Conservation (phyloP, 1,139 yeast genomes). For the Yamadazyma atmosphaerica region DNA sequence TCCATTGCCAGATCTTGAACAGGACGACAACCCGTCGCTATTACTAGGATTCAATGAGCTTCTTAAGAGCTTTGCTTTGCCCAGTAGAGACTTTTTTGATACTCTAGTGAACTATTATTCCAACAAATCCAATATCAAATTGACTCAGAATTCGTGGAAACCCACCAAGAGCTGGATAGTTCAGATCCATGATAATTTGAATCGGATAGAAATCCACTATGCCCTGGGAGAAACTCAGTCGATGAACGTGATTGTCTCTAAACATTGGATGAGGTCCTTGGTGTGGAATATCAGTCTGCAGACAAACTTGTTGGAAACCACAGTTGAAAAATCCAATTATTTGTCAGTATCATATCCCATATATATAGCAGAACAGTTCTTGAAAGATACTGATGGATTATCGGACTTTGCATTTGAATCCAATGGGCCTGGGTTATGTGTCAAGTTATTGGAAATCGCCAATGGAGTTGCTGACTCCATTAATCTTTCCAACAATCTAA, state of each 20-base stretch:
- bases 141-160: slow-evolving; percentile 4
- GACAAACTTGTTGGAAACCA: slow-evolving; percentile 15
- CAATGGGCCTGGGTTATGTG: slow-evolving; percentile 36
- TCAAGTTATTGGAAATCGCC: slow-evolving; percentile 33
- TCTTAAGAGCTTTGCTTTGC: slow-evolving; percentile 27
- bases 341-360: slow-evolving; percentile 28
- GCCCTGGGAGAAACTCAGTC: slow-evolving; percentile 27
- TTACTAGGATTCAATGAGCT: slow-evolving; percentile 28
- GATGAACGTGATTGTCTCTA: slow-evolving; percentile 30
- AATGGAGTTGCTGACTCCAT: slow-evolving; percentile 26
- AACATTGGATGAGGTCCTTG: slow-evolving; percentile 35
- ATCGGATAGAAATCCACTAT: slow-evolving; percentile 17
- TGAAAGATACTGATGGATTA: slow-evolving; percentile 22
- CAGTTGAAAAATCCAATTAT: slow-evolving; percentile 10
- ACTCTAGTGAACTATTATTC: slow-evolving; percentile 17
- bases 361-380: slow-evolving; percentile 27
- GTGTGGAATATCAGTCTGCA: slow-evolving; percentile 33
- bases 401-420: slow-evolving; percentile 34
- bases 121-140: slow-evolving; percentile 1
- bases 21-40: slow-evolving; percentile 32
- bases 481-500: slow-evolving; percentile 7
- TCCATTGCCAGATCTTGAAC: slow-evolving; percentile 28
- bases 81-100: slow-evolving; percentile 31
- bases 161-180: slow-evolving; percentile 22
- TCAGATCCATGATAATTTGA: slow-evolving; percentile 25